Evolutionary conservation across 345 rosid species (phyloP).

Genomic region (Bruguiera gymnorhiza): DNA sequence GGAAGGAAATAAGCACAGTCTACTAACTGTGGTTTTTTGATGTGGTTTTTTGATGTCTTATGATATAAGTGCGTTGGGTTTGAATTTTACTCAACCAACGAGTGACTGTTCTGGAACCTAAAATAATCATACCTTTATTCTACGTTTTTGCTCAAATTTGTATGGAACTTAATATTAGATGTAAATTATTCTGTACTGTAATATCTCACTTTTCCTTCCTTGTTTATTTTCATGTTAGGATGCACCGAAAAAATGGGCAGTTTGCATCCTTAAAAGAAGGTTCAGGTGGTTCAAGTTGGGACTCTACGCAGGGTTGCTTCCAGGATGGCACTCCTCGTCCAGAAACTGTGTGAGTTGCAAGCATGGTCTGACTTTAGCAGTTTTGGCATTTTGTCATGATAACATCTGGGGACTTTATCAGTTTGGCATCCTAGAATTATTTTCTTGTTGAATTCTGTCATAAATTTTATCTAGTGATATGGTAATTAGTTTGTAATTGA

Average conservation of each 20-base stretch:
- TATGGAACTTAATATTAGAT: neutral
- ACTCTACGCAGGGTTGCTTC: constrained; percentile 42
- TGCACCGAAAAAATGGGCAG: constrained; percentile 78
- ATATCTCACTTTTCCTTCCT: constrained; percentile 7
- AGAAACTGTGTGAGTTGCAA: constrained; percentile 62
- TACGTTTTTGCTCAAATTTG: neutral
- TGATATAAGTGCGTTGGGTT: too few species aligned
- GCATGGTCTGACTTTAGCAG: constrained; percentile 4
- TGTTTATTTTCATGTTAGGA: constrained; percentile 36
- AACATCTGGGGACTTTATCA: neutral
- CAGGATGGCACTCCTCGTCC: constrained; percentile 43
- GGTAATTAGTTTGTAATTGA: neutral
- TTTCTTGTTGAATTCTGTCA: neutral
- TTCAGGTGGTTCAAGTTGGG: constrained; percentile 50
- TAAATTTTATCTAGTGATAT: neutral
- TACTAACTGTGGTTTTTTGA: too few species aligned
- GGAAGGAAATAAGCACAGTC: too few species aligned
- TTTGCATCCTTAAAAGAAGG: constrained; percentile 60
- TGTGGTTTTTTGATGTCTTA: too few species aligned
- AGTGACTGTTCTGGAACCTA: too few species aligned
- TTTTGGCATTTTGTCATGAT: constrained; percentile 14
- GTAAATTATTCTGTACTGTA: neutral
- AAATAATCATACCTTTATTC: neutral
- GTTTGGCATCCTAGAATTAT: neutral
- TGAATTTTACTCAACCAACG: too few species aligned